These are phyloP conservation scores for Lasiosphaeria ovina DNA, from an alignment of 495 filamentous ascomycete genomes.

Conservation along the genomic window DNA sequence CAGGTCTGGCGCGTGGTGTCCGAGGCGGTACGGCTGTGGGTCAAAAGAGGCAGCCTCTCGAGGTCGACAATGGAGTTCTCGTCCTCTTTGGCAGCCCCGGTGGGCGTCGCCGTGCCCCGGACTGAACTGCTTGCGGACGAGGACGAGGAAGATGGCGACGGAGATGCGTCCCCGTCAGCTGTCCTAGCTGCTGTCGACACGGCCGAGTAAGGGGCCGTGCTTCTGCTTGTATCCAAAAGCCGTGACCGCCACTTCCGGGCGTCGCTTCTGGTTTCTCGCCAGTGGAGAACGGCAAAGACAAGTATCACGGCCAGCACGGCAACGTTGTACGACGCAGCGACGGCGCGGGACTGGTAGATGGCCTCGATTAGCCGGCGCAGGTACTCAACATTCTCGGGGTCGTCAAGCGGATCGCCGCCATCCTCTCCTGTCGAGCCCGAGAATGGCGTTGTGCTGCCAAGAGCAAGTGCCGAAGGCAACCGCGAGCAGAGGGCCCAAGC, in stretches of 20 bases:
- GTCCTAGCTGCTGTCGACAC: slow-evolving; percentile 5
- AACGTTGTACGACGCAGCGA: slow-evolving; percentile 38
- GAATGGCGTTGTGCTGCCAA: not conserved
- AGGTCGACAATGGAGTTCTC: slow-evolving; percentile 9
- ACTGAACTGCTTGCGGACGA: no score
- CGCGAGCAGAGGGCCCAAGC: slow-evolving; percentile 3
- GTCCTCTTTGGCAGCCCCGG: not conserved
- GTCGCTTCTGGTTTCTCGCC: slow-evolving; percentile 21
- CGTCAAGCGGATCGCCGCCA: slow-evolving; percentile 9
- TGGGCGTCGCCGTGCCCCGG: slow-evolving; percentile 8
- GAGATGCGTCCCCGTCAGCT: no score
- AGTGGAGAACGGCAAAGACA: slow-evolving; percentile 29
- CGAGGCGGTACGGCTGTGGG: not conserved
- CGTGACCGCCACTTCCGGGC: slow-evolving; percentile 19
- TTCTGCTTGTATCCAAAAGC: not conserved
- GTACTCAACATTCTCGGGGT: slow-evolving; percentile 36
- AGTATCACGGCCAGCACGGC: slow-evolving; percentile 31
- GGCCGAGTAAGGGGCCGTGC: not conserved
- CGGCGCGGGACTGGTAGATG: slow-evolving; percentile 32
- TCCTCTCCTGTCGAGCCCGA: not conserved
- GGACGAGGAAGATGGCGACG: no score
- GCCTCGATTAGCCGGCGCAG: slow-evolving; percentile 31
- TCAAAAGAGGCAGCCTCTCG: slow-evolving; percentile 22
- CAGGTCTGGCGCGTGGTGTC: not conserved
- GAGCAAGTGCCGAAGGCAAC: slow-evolving; percentile 3